These are phyloP conservation scores for Oidium heveae DNA, from an alignment of 2,329 filamentous ascomycete genomes.

Conservation along the genomic window DNA sequence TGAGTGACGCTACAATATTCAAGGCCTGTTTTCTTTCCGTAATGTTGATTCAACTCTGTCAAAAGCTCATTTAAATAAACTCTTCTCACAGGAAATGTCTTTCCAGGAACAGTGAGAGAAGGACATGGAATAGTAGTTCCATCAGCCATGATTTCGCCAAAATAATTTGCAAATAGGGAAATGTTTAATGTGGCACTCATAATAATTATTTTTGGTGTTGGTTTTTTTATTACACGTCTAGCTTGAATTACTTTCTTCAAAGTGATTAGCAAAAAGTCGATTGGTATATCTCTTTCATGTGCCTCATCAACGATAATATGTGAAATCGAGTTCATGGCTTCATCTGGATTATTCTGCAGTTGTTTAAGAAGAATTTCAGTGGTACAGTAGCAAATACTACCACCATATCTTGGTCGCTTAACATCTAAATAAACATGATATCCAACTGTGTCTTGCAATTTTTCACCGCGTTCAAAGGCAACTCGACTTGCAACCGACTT, in stretches of 20 bases:
- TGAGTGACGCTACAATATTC: neutral
- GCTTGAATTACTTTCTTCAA: slow-evolving; percentile 58
- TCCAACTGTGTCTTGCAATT: slow-evolving; percentile 63
- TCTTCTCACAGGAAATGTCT: slow-evolving; percentile 70
- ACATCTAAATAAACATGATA: slow-evolving; percentile 75
- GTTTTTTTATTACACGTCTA: slow-evolving; percentile 36
- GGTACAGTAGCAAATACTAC: slow-evolving; percentile 73
- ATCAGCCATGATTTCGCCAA: slow-evolving; percentile 26
- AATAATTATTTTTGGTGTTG: slow-evolving; percentile 65
- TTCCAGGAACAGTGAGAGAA: slow-evolving; percentile 68
- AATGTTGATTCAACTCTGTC: neutral
- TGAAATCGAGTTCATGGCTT: slow-evolving; percentile 65
- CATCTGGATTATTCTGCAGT: slow-evolving; percentile 52
- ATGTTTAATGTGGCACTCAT: slow-evolving; percentile 93
- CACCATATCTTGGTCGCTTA: slow-evolving; percentile 34
- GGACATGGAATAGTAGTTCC: slow-evolving; percentile 37
- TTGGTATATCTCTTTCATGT: slow-evolving; percentile 77
- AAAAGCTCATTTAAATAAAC: slow-evolving; percentile 37
- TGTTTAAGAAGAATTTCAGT: slow-evolving; percentile 73
- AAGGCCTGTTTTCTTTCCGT: neutral
- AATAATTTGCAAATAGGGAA: slow-evolving; percentile 57
- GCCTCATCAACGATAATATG: slow-evolving; percentile 90
- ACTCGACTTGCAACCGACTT: slow-evolving; percentile 80
- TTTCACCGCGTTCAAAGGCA: slow-evolving; percentile 60
- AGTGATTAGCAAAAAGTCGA: slow-evolving; percentile 74